Conservation (phyloP, 176 grass and related monocot genomes). For the Olyra latifolia region DNA sequence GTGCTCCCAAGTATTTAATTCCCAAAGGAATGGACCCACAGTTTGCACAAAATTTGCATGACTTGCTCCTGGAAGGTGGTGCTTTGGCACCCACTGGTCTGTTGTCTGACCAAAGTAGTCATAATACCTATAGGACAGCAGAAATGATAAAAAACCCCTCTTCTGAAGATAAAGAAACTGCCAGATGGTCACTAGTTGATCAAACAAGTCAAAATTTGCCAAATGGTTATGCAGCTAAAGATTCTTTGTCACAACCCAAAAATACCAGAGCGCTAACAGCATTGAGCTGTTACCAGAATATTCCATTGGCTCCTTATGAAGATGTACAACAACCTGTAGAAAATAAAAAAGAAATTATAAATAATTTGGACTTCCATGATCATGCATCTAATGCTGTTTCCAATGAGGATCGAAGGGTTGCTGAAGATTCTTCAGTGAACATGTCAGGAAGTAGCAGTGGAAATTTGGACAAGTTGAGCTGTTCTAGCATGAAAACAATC, state of each 20-base stretch:
- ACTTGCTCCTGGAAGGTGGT: slow-evolving; percentile 66
- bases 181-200: slow-evolving; percentile 33
- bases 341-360: slow-evolving; percentile 38
- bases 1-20: slow-evolving; percentile 63
- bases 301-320: slow-evolving; percentile 41
- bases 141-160: slow-evolving; percentile 21
- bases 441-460: slow-evolving; percentile 36
- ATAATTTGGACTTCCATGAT: slow-evolving; percentile 36
- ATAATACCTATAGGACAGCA: slow-evolving; percentile 15
- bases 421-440: slow-evolving; percentile 34
- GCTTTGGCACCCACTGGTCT: slow-evolving; percentile 55
- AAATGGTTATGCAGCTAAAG: slow-evolving; percentile 14
- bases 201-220: slow-evolving; percentile 31
- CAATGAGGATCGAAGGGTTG: slow-evolving; percentile 39
- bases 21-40: slow-evolving; percentile 53
- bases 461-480: slow-evolving; percentile 44
- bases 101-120: slow-evolving; percentile 50
- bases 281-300: slow-evolving; percentile 22
- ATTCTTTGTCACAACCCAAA: slow-evolving; percentile 29
- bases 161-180: slow-evolving; percentile 28
- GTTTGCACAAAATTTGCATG: slow-evolving; percentile 70
- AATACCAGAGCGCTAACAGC: background rate
- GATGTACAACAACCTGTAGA: slow-evolving; percentile 15
- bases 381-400: slow-evolving; percentile 22
- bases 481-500: slow-evolving; percentile 55